Percentiles rank a stretch among this genome's conserved stretches.
Conservation (phyloP, 169 alveolate genomes). For the Plasmodium inui region DNA sequence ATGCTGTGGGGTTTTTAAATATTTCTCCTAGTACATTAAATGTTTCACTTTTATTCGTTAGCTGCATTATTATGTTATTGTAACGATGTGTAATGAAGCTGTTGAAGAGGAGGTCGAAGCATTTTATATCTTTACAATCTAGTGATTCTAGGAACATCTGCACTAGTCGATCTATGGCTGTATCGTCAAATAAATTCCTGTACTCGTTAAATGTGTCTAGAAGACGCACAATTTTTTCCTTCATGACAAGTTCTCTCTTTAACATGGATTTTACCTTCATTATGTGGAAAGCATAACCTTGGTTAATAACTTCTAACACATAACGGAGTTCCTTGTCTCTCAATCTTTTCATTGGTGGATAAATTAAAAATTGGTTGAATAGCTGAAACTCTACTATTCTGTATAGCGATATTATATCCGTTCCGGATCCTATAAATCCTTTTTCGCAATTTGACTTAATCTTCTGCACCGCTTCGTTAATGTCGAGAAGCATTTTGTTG, state of each 20-base stretch:
- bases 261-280: background rate
- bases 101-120: conserved; percentile 33
- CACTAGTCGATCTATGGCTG: background rate
- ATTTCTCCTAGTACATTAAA: background rate
- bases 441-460: conserved; percentile 35
- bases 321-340: conserved; percentile 11
- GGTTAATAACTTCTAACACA: conserved; percentile 30
- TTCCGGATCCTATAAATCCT: background rate
- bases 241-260: background rate
- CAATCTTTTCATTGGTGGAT: conserved; percentile 72
- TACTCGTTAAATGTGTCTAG: conserved; percentile 24
- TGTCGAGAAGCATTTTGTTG: conserved; percentile 27
- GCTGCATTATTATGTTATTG: background rate
- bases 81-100: conserved; percentile 4
- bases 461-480: conserved; percentile 44
- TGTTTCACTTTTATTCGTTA: background rate
- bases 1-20: background rate
- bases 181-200: conserved; percentile 21
- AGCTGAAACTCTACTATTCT: conserved; percentile 34
- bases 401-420: conserved; percentile 27
- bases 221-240: background rate
- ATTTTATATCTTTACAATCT: conserved; percentile 39
- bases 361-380: conserved; percentile 30
- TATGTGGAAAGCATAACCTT: conserved; percentile 53
- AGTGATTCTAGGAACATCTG: conserved; percentile 18